phyloP scores from a whole-genome alignment of 371 early-diverging fungal species.

The Mucor racemosus region DNA sequence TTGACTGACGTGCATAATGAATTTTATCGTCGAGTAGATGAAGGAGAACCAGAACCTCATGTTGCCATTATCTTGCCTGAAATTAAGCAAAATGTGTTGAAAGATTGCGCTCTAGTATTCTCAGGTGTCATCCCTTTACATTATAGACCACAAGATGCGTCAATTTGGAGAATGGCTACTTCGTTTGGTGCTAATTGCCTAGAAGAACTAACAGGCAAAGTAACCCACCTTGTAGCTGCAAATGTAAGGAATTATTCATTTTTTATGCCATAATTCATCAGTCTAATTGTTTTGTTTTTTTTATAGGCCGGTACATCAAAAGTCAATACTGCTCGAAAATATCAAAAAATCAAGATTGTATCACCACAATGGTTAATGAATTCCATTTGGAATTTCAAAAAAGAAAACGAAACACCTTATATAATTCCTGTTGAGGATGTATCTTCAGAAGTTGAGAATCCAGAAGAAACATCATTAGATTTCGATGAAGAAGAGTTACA shows the following conservation, averaged over 20 bases:
- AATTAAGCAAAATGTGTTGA: slow-evolving; percentile 51
- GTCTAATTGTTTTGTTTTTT: not conserved
- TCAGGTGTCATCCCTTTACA: slow-evolving; percentile 65
- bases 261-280: too few species aligned
- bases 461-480: slow-evolving; percentile 41
- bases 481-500: slow-evolving; percentile 53
- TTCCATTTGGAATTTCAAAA: slow-evolving; percentile 59
- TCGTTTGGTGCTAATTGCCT: slow-evolving; percentile 74
- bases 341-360: slow-evolving; percentile 53
- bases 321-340: slow-evolving; percentile 56
- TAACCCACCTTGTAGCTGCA: slow-evolving; percentile 83
- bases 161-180: slow-evolving; percentile 72
- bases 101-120: slow-evolving; percentile 55
- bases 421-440: slow-evolving; percentile 24
- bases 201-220: slow-evolving; percentile 51
- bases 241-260: slow-evolving; percentile 50
- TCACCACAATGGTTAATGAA: slow-evolving; percentile 67
- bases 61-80: slow-evolving; percentile 50
- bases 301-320: slow-evolving; percentile 61
- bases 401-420: slow-evolving; percentile 58
- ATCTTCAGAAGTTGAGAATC: slow-evolving; percentile 43
- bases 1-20: slow-evolving; percentile 45
- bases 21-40: slow-evolving; percentile 47
- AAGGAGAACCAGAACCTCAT: slow-evolving; percentile 26
- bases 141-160: slow-evolving; percentile 47